phyloP scores from a whole-genome alignment of 129 eudicot genomes.

The Saposhnikovia divaricata region DNA sequence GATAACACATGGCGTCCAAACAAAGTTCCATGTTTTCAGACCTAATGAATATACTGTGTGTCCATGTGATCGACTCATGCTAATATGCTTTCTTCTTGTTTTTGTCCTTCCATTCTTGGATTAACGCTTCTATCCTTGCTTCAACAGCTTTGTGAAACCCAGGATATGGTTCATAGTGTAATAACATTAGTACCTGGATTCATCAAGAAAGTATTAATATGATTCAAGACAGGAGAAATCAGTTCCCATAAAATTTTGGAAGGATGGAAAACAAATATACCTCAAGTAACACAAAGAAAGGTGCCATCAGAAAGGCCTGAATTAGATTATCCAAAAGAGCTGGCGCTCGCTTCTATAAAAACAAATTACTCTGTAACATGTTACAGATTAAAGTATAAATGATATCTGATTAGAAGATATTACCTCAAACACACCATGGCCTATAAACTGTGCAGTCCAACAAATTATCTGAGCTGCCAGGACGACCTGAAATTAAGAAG shows the following conservation, averaged over 20 bases:
- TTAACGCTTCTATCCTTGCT: constrained; percentile 58
- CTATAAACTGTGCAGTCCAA: constrained; percentile 83
- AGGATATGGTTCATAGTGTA: constrained; percentile 82
- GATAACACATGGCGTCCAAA: too few relatives aligned
- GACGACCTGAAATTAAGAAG: constrained; percentile 49
- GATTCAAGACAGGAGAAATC: not conserved
- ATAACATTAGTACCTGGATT: constrained; percentile 54
- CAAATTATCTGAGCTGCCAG: constrained; percentile 75
- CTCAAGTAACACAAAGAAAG: constrained; percentile 93
- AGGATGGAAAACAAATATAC: not conserved
- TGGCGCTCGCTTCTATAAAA: constrained; percentile 80
- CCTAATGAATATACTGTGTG: too few relatives aligned
- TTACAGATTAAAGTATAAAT: not conserved
- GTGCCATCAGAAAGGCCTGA: constrained; percentile 89
- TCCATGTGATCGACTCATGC: not conserved
- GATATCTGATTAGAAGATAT: constrained; percentile 5
- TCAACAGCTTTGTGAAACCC: constrained; percentile 71
- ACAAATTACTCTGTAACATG: not conserved
- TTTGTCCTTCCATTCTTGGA: constrained; percentile 73
- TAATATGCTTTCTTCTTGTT: constrained; percentile 57
- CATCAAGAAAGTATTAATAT: not conserved
- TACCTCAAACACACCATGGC: constrained; percentile 93
- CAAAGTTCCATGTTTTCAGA: too few relatives aligned
- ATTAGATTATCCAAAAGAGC: constrained; percentile 81
- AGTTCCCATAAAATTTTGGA: not conserved